Evolutionary conservation across 2,329 filamentous ascomycete species (phyloP), one percentile per base, ranked within the genome.

Genomic region (Periconia digitata): DNA sequence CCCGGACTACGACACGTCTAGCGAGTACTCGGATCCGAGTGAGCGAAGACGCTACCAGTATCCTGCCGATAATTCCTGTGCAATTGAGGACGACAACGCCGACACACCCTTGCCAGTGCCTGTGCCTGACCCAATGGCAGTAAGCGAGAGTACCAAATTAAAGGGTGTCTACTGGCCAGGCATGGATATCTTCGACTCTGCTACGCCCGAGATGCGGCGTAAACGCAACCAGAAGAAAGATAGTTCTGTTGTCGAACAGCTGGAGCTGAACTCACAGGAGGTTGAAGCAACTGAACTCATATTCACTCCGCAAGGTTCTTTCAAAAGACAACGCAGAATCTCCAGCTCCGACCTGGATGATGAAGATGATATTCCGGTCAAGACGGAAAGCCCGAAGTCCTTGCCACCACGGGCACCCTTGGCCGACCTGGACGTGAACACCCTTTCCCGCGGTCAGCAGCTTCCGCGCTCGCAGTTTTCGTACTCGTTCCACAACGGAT

Each of bases 121-220:
- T 32, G 43, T 49, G 20, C 62, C 65, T 20, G 58, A 62, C 18
- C 62, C 59, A 44, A 59, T 59, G 40, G 63, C 63, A 21, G 50
- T 72, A 36, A 72, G 66, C 36, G 72, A 74, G 46, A 64, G 62
- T 42, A 75, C 69, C 49, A 81, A 76, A 61, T 77, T 91, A 44
- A 92, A 92, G 67, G 88, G 88, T 2, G 75, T 85, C n/a, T 75
- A 83, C 40, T 90, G 85, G 79, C 85, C 86, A 2, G 89, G 89
- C 16, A 92, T 92, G 88, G 81, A 83, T 44, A 79, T 90, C n/a
- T 91, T 92, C 64, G 89, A 92, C 68, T 84, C 89, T 44, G 89
- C 89, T 4, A 88, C 85, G 4, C 80, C 84, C 15, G 82, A 86
- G 51, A 86, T 88, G 78, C 86, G 84, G 59, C 80, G 85, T 39